phyloP scores from a whole-genome alignment of 2,329 filamentous ascomycete genomes.

The Cladosporium austrohemisphaericum region DNA sequence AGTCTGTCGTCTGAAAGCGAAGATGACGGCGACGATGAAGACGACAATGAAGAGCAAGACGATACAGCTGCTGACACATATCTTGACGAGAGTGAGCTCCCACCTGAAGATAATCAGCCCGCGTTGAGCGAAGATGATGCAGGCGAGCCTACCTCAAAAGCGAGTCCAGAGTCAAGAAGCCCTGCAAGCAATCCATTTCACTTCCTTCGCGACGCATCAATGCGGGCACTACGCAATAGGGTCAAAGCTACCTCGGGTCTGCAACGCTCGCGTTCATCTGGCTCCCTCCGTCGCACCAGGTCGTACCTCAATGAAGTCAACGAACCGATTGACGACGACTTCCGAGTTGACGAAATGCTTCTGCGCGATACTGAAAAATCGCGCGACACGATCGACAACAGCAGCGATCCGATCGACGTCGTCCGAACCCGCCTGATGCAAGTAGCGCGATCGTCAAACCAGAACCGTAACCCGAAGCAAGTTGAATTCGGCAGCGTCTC shows the following conservation, averaged over 20 bases:
- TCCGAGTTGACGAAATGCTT: constrained; percentile 7
- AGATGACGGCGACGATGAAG: constrained; percentile 20
- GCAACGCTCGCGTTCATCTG: not conserved
- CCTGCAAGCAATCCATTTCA: too few species aligned
- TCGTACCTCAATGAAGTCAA: constrained; percentile 24
- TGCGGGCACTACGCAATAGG: too few species aligned
- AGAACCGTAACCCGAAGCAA: not conserved
- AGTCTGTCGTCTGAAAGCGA: constrained; percentile 20
- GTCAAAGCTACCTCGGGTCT: too few species aligned
- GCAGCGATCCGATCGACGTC: too few species aligned
- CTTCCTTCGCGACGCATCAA: too few species aligned
- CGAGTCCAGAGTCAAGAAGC: not conserved
- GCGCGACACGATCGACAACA: too few species aligned
- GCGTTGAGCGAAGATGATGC: not conserved
- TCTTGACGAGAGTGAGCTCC: constrained; percentile 15
- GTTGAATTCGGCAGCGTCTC: not conserved
- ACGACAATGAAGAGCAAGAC: constrained; percentile 14
- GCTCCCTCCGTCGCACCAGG: not conserved
- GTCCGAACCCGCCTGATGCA: too few species aligned
- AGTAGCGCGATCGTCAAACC: not conserved
- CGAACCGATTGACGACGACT: constrained; percentile 24
- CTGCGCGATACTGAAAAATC: not conserved
- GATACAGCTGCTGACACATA: constrained; percentile 14
- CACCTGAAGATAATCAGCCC: constrained; percentile 10
- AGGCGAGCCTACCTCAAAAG: not conserved